These are phyloP conservation scores for Cytospora leucostoma DNA, from an alignment of 2,329 filamentous ascomycete genomes.

Conservation along the genomic window DNA sequence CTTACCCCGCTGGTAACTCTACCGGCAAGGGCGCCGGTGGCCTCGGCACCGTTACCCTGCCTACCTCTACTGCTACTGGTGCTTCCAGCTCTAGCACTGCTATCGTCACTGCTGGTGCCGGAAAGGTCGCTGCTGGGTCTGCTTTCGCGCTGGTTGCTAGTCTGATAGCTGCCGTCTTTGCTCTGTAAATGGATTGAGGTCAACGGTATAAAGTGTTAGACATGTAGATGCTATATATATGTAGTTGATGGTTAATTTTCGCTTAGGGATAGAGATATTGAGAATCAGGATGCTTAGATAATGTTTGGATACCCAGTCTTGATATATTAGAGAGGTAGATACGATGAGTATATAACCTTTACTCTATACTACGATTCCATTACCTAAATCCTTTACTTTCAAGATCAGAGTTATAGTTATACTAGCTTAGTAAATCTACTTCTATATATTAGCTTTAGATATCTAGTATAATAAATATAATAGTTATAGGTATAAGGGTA, in stretches of 20 bases:
- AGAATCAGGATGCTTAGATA: slow-evolving; percentile 3
- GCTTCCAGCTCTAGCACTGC: slow-evolving; percentile 33
- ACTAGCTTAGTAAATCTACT: too few species aligned
- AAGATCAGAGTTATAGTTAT: too few species aligned
- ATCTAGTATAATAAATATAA: too few species aligned
- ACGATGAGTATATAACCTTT: slow-evolving; percentile 14
- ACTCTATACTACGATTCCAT: not conserved
- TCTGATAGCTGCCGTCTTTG: slow-evolving; percentile 44
- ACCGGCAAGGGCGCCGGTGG: slow-evolving; percentile 14
- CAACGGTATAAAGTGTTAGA: not conserved
- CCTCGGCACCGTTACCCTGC: slow-evolving; percentile 25
- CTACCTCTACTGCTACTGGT: slow-evolving; percentile 28
- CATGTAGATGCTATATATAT: too few species aligned
- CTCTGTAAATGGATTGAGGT: slow-evolving; percentile 11
- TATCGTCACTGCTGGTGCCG: slow-evolving; percentile 31
- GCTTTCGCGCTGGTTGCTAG: slow-evolving; percentile 41
- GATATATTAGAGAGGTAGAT: not conserved
- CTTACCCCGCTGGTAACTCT: slow-evolving; percentile 24
- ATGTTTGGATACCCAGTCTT: slow-evolving; percentile 23
- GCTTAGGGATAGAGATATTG: not conserved
- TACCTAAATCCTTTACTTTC: too few species aligned
- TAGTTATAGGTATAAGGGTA: too few species aligned
- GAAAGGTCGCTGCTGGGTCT: slow-evolving; percentile 41
- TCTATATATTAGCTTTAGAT: too few species aligned
- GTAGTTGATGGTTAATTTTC: not conserved